Evolutionary conservation across 129 eudicot species (phyloP).

Genomic region (Artemisia argyi): DNA sequence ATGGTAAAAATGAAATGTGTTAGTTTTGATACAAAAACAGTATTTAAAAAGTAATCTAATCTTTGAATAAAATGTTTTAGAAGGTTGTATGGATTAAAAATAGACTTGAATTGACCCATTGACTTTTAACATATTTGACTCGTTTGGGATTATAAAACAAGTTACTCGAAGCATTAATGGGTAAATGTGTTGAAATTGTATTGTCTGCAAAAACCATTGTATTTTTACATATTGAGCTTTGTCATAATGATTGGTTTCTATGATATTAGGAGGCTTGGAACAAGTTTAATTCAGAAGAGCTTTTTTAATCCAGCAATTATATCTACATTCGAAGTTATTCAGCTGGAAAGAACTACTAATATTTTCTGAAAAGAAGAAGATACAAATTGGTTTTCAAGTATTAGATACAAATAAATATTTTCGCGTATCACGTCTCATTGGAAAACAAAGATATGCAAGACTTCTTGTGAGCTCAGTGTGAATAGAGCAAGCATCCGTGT

Average conservation of each 20-base stretch:
- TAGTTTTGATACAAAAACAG: no score
- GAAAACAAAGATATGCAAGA: constrained; percentile 4
- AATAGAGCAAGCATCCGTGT: not conserved
- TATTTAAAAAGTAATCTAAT: no score
- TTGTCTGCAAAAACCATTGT: not conserved
- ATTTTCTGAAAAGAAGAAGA: not conserved
- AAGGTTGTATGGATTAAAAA: no score
- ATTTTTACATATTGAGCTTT: constrained; percentile 1
- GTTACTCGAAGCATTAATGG: no score
- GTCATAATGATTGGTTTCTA: not conserved
- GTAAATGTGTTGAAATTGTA: no score
- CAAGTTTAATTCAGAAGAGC: constrained; percentile 98
- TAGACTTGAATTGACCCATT: no score
- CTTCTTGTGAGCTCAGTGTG: not conserved
- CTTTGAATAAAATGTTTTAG: no score
- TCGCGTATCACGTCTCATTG: not conserved
- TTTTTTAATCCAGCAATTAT: constrained; percentile 44
- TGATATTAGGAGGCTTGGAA: constrained; percentile 89
- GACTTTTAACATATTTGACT: no score
- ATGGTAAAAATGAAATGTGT: no score
- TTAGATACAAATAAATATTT: constrained; percentile 10
- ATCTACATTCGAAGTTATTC: constrained; percentile 11
- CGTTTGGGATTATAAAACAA: no score
- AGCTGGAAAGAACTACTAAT: constrained; percentile 4
- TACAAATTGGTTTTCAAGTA: not conserved